Base-by-base conservation (phyloP, 371 early-diverging fungal species). In the Zychaea mexicana region DNA sequence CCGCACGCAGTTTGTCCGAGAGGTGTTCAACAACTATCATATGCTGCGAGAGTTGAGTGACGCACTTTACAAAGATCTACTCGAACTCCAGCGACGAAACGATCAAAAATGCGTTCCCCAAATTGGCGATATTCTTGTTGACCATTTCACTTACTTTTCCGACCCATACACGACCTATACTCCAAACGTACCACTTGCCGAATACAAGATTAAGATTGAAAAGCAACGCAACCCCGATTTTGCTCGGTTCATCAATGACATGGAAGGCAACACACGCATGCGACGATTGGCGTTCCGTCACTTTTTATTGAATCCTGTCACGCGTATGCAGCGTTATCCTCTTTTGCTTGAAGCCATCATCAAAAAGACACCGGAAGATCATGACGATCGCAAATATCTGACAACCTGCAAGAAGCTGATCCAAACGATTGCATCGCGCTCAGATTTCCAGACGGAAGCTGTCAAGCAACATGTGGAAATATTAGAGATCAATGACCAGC, bases 251-350 rank as follows among this genome's bases (percentile, higher is more conserved):
- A 72, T 94, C 19, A 72, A 76, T 3, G 89, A 90, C 28, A 78
- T 86, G 47, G 83, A 93, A 31, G 79, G 77, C 22, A 65, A 76
- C 15, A 85, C 87, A n/a, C 85, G 86, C 47, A 81, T 85, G 64
- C 78, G 91, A 30, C 85, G 88, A 56, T 77, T 93, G 13, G 81
- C 79, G n/a, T 78, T 88, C 47, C 82, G 85, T 64, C 82, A 84
- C 62, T 78, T 78, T 52, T 60, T 83, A 26, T 57, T 80, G 28
- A 73, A 73, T 46, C 97, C 97, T 15, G 92, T 94, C 0, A 90
- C 94, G 4, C 91, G 96, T 53, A 81, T 97, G 75, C 96, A 92
- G 19, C 88, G 96, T 49, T 98, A 96, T 66, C 92, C 93, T 1
- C 82, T 98, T 38, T 72, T 98, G 54, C 84, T 98, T 17, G 88